A percentile compares a stretch with the other conserved stretches of the same genome.
Evolutionary conservation across 768 basidiomycete genomes (phyloP).

Genomic region (Russula lepida): DNA sequence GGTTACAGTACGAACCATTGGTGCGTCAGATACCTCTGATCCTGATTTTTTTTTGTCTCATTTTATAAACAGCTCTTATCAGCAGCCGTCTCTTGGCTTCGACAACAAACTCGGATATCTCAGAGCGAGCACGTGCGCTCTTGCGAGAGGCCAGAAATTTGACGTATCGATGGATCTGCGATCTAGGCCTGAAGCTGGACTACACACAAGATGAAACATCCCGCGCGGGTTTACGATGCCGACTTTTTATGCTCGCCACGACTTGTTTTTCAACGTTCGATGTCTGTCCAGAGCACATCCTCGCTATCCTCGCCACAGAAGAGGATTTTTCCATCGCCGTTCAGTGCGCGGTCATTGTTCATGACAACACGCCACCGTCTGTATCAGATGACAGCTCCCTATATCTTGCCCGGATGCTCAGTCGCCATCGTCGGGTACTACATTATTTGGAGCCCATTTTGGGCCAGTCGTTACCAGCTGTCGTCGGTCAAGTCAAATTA

Average conservation of each 20-base stretch:
- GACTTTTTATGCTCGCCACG: conserved; percentile 4
- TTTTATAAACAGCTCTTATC: not conserved
- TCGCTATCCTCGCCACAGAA: not conserved
- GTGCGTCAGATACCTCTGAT: not conserved
- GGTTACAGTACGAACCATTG: conserved; percentile 7
- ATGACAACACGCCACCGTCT: not conserved
- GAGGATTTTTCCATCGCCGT: conserved; percentile 1
- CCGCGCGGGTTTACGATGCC: not conserved
- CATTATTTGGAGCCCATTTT: conserved; percentile 1
- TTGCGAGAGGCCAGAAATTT: conserved; percentile 4
- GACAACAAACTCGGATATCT: not conserved
- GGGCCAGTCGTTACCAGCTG: not conserved
- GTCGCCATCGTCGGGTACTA: conserved; percentile 1
- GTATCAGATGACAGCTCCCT: not conserved
- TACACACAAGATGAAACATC: not conserved
- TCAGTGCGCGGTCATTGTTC: conserved; percentile 6
- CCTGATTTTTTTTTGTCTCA: not conserved
- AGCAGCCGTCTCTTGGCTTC: conserved; percentile 4
- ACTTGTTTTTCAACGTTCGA: conserved; percentile 15
- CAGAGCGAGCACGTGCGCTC: not conserved
- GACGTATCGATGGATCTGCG: conserved; percentile 2
- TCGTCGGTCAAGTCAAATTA: not conserved
- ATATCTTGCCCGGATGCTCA: not conserved
- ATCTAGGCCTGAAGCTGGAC: conserved; percentile 1
- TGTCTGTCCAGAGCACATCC: not conserved